Base-by-base conservation (phyloP, 345 rosid genomes). In the Aquilaria malaccensis region DNA sequence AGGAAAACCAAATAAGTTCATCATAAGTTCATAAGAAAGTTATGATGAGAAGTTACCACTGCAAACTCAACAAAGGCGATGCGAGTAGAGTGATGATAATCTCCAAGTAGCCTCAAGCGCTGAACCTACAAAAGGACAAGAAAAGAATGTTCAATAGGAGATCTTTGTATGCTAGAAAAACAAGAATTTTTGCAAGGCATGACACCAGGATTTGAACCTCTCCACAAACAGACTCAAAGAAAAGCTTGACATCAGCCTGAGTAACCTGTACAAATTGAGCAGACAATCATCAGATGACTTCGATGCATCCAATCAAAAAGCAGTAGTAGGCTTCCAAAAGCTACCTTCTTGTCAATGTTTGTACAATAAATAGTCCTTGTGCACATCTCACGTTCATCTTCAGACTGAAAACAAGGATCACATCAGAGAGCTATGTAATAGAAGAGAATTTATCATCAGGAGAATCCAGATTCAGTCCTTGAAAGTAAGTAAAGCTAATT, bases 301-400 rank as follows among this genome's bases (percentile, higher is more conserved):
- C 4, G 10, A 53, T 33, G 52, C 49, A 65, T 65, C 13, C 9
- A 30, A 56, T 48, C 11, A 62, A 37, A 71, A 29, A 47, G 45
- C 30, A 29, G 14, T 60, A 30, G 15, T 51, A 30, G 10, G 43
- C 4, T 37, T 4, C 43, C 52, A 13, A 47, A 59, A 6, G 49
- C 64, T 71, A 91, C 99, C 97, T 80, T 81, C 73, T 83, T 86
- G 85, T 95, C 99, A 62, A 95, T 85, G 85, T 95, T 95, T 66
- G 99, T 83, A 65, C 98, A 91, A 67, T 95, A 95, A 63, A 95
- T 81, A 71, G 99, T 95, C 76, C 99, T 91, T 33, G 96, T 68
- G 70, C 99, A 95, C 96, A 88, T 91, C 81, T 95, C 99, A 0
- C 97, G 94, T 69, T 95, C 99, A 75, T 95, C 96, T 67, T 86